Base-by-base conservation (phyloP, 345 rosid genomes). In the Syzygium grande region DNA sequence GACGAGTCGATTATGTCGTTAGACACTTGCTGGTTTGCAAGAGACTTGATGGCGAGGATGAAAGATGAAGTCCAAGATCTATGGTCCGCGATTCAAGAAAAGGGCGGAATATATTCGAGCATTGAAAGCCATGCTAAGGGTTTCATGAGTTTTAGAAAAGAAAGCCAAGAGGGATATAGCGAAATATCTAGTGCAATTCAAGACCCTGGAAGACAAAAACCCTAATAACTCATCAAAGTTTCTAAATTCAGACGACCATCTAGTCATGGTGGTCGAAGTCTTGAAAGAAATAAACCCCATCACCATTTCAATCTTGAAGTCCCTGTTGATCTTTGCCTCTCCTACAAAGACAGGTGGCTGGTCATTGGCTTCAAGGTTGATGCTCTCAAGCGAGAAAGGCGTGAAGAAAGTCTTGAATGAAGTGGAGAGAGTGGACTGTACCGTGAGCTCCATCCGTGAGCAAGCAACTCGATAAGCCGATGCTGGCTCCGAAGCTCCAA, bases 101-200 rank as follows among this genome's bases (percentile, higher is more conserved):
- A 89, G 88, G 86, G 63, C 87, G 46, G 23, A 9, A 51, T 15
- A 29, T 79, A 87, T 90, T 88, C 91, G 78, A 89, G 89, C 92
- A 84, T 89, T 19, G 90, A 89, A 84, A 90, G 86, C 23, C 89
- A 89, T 19, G 86, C 93, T 86, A 91, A 86, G 87, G 91, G 92
- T 61, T 96, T 94, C 88, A 87, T 92, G 51, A n/a, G 84, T 88
- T 95, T 94, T 85, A 92, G 98, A 80, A 95, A n/a, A 91, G 88
- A 95, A 91, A 87, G 87, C 92, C 52, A 95, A 90, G 86, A 93
- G 89, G 86, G 94, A 92, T 83, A 91, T 92, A 5, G 43, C 68
- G 84, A 94, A 93, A 89, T 88, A 90, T 86, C 87, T 94, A 51
- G 86, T 88, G 78, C 87, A 86, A 14, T 88, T 96, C 51, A 93